These are phyloP conservation scores for Leccinum variicolor DNA, from an alignment of 768 basidiomycete species.

Conservation along the genomic window DNA sequence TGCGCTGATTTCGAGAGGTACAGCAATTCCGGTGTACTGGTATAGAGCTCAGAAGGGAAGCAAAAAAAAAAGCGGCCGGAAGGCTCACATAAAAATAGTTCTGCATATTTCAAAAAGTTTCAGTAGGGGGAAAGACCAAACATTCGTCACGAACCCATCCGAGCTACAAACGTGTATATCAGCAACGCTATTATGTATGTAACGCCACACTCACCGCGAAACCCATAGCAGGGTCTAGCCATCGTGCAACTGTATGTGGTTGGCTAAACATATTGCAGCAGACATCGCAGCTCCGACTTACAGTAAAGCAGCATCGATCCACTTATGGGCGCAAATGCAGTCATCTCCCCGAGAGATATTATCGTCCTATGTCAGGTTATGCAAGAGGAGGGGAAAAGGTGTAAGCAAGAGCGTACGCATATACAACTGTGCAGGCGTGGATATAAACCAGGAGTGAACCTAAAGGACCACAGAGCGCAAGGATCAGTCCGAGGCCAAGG, in stretches of 20 bases:
- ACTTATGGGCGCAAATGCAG: conserved; percentile 26
- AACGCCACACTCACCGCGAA: conserved; percentile 23
- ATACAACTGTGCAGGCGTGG: conserved; percentile 27
- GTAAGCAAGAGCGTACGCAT: conserved; percentile 18
- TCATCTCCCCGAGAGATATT: conserved; percentile 30
- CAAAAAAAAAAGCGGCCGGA: not conserved
- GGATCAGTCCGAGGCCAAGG: conserved; percentile 28
- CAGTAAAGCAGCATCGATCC: conserved; percentile 30
- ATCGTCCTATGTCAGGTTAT: conserved; percentile 23
- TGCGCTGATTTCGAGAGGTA: conserved; percentile 51
- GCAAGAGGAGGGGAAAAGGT: not conserved
- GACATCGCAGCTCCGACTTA: conserved; percentile 1
- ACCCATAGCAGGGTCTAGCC: conserved; percentile 31
- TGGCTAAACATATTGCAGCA: not conserved
- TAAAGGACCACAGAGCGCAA: conserved; percentile 25
- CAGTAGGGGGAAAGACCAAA: not conserved
- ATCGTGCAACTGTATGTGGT: conserved; percentile 25
- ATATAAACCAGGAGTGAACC: conserved; percentile 29
- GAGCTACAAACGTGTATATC: conserved; percentile 9
- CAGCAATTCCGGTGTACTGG: conserved; percentile 31
- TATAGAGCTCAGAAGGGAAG: not conserved
- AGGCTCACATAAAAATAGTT: conserved; percentile 34
- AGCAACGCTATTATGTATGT: not conserved
- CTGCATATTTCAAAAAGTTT: conserved; percentile 9
- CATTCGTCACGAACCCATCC: conserved; percentile 18